Conservation (phyloP, 176 grass and related monocot species). For the Juncus inflexus region DNA sequence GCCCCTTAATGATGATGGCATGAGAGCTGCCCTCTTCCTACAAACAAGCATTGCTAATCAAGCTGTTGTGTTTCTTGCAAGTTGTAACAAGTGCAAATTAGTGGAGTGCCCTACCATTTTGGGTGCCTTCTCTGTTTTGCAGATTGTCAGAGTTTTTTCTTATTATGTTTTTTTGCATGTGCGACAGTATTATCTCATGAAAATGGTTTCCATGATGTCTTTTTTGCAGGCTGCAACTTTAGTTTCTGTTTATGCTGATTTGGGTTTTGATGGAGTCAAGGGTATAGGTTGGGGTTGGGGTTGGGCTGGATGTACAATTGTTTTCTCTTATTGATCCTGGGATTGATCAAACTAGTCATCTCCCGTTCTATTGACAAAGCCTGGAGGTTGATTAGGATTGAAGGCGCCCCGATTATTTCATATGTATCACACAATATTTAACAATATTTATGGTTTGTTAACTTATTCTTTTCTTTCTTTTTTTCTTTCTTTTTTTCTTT, state of each 20-base stretch:
- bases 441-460: too few relatives aligned
- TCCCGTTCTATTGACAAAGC: slow-evolving; percentile 47
- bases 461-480: too few relatives aligned
- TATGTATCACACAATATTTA: too few relatives aligned
- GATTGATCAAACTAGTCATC: slow-evolving; percentile 50
- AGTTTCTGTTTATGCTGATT: slow-evolving; percentile 27
- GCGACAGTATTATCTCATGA: background rate
- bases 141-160: too few relatives aligned
- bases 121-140: too few relatives aligned
- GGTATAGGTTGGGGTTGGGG: slow-evolving; percentile 65
- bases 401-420: too few relatives aligned
- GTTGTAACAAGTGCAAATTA: background rate
- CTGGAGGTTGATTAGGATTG: slow-evolving; percentile 61
- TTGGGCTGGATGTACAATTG: slow-evolving; percentile 63
- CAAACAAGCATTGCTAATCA: background rate
- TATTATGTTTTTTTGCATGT: background rate
- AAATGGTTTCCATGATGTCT: background rate
- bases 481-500: too few relatives aligned
- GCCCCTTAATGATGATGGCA: background rate
- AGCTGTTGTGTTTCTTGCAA: background rate
- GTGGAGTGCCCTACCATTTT: background rate
- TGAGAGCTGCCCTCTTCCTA: background rate
- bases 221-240: slow-evolving; percentile 41
- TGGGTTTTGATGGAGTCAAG: slow-evolving; percentile 40
- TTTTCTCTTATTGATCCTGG: slow-evolving; percentile 40